Evolutionary conservation across 257 asterid genomes (phyloP).

Genomic region (Salvia rosmarinus): DNA sequence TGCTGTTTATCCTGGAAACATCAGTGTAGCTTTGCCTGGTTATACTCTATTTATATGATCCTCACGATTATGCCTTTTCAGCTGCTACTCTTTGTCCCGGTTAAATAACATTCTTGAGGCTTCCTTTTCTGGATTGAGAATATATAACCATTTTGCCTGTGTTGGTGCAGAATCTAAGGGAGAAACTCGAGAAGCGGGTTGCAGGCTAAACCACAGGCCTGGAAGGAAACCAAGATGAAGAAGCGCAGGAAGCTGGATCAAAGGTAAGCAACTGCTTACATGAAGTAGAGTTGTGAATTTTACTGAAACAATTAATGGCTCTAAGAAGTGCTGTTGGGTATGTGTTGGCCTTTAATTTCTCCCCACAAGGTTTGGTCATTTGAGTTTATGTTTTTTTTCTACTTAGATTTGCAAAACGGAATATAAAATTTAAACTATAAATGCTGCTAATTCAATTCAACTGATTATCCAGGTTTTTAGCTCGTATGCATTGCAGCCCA

Average conservation of each 20-base stretch:
- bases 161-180: constrained; percentile 19
- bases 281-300: not conserved
- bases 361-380: too few relatives aligned
- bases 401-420: too few relatives aligned
- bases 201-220: too few relatives aligned
- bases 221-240: not conserved
- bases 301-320: constrained; percentile 16
- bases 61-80: not conserved
- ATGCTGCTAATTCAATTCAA: too few relatives aligned
- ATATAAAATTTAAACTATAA: too few relatives aligned
- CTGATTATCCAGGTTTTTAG: too few relatives aligned
- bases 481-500: too few relatives aligned
- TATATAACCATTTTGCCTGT: not conserved
- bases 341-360: too few relatives aligned
- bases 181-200: not conserved
- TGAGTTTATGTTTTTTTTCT: too few relatives aligned
- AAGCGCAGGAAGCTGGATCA: not conserved
- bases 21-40: not conserved
- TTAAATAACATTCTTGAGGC: not conserved
- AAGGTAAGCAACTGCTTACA: constrained; percentile 8
- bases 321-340: too few relatives aligned
- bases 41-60: not conserved
- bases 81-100: too few relatives aligned
- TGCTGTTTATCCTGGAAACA: not conserved
- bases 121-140: not conserved